These are phyloP conservation scores for Paramarasmius palmivorus DNA, from an alignment of 1,284 basidiomycete genomes.

Conservation along the genomic window DNA sequence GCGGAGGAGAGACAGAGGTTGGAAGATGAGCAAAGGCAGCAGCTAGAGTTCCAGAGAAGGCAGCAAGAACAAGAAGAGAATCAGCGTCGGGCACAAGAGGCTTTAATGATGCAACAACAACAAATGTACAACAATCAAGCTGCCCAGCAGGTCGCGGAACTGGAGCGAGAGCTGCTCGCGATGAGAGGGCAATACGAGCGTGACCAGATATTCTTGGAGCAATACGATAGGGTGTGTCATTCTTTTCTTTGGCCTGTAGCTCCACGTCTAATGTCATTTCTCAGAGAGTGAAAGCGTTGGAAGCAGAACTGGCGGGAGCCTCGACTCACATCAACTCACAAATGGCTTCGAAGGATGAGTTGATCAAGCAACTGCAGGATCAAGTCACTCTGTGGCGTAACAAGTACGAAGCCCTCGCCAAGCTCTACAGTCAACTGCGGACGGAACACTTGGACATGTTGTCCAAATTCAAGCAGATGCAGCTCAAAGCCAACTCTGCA, in stretches of 20 bases:
- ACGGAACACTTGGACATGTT: constrained; percentile 98
- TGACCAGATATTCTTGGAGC: constrained; percentile 96
- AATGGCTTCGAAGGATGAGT: constrained; percentile 90
- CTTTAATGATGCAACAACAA: constrained; percentile 78
- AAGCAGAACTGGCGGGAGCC: constrained; percentile 85
- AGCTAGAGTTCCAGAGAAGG: constrained; percentile 89
- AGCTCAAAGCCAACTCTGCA: constrained; percentile 97
- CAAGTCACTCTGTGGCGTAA: constrained; percentile 97
- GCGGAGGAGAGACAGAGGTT: constrained; percentile 80
- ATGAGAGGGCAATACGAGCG: constrained; percentile 98
- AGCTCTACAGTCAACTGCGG: constrained; percentile 97
- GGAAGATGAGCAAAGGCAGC: constrained; percentile 81
- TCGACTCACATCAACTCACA: constrained; percentile 85
- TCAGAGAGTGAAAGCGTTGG: constrained; percentile 94
- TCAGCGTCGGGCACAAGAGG: constrained; percentile 88
- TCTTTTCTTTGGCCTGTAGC: neutral
- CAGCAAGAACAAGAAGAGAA: constrained; percentile 88
- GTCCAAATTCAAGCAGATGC: constrained; percentile 95
- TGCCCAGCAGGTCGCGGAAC: constrained; percentile 69
- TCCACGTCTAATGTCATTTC: constrained; percentile 10
- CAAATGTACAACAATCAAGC: constrained; percentile 76
- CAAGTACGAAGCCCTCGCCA: constrained; percentile 98
- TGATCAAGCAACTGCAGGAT: constrained; percentile 95
- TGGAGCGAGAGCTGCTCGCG: constrained; percentile 89
- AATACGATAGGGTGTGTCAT: constrained; percentile 92